Evolutionary conservation across 2,329 filamentous ascomycete genomes (phyloP).

Genomic region (Oidium heveae): DNA sequence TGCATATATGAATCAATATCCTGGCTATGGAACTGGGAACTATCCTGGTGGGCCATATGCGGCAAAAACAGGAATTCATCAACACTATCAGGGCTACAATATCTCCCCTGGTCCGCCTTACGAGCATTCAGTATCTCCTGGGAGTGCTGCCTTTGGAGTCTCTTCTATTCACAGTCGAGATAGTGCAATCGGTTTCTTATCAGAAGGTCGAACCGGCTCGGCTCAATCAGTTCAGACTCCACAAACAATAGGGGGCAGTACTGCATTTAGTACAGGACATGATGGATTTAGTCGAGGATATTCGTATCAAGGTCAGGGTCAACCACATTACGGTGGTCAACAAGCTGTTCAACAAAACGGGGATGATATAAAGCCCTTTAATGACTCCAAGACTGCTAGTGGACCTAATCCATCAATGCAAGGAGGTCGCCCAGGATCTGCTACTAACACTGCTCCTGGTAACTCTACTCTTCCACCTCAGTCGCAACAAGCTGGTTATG

Average conservation of each 20-base stretch:
- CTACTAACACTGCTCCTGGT: slow-evolving; percentile 13
- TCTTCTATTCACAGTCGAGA: slow-evolving; percentile 15
- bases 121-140: slow-evolving; percentile 14
- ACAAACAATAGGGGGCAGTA: slow-evolving; percentile 12
- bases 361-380: slow-evolving; percentile 16
- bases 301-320: slow-evolving; percentile 14
- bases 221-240: slow-evolving; percentile 13
- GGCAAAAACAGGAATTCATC: slow-evolving; percentile 14
- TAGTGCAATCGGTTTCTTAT: slow-evolving; percentile 12
- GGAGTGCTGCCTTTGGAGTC: slow-evolving; percentile 12
- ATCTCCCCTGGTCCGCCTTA: slow-evolving; percentile 14
- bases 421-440: slow-evolving; percentile 15
- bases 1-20: slow-evolving; percentile 29
- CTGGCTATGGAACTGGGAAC: slow-evolving; percentile 17
- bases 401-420: slow-evolving; percentile 15
- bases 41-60: slow-evolving; percentile 15
- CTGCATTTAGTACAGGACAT: slow-evolving; percentile 12
- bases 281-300: slow-evolving; percentile 14
- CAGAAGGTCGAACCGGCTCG: slow-evolving; percentile 14
- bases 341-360: slow-evolving; percentile 12
- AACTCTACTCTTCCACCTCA: slow-evolving; percentile 13
- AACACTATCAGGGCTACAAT: slow-evolving; percentile 14
- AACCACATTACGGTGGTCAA: slow-evolving; percentile 12
- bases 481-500: slow-evolving; percentile 14
- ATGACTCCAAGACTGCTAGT: slow-evolving; percentile 14